These are phyloP conservation scores for Aegle marmelos DNA, from an alignment of 345 rosid genomes.

Conservation along the genomic window DNA sequence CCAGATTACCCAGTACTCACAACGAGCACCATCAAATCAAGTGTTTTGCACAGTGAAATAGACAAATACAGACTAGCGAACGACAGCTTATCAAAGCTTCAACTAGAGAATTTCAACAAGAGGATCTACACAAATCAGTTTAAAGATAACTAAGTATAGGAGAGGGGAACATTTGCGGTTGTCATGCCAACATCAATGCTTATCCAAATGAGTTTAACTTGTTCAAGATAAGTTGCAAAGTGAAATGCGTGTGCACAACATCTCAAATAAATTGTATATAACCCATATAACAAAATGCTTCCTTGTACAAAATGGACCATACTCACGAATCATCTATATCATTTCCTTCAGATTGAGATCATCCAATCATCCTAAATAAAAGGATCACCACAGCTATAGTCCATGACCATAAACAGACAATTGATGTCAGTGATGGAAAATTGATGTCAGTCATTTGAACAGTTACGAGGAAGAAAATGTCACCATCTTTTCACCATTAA, in stretches of 20 bases:
- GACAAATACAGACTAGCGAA: not conserved
- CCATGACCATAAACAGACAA: not conserved
- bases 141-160: not conserved
- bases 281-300: not conserved
- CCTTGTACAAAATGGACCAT: not conserved
- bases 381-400: not conserved
- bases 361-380: not conserved
- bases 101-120: not conserved
- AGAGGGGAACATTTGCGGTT: not conserved
- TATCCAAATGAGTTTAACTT: not conserved
- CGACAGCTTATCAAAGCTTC: not conserved
- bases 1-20: not conserved
- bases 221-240: not conserved
- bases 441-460: not conserved
- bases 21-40: not conserved
- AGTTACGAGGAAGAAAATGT: not conserved
- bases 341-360: not conserved
- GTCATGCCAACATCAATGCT: not conserved
- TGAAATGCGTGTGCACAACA: not conserved
- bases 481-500: not conserved
- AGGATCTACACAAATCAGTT: not conserved
- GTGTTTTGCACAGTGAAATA: not conserved
- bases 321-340: not conserved
- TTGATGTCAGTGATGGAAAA: not conserved
- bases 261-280: not conserved